These are phyloP conservation scores for Trichoderma erinaceum DNA, from an alignment of 495 filamentous ascomycete species.

Conservation along the genomic window DNA sequence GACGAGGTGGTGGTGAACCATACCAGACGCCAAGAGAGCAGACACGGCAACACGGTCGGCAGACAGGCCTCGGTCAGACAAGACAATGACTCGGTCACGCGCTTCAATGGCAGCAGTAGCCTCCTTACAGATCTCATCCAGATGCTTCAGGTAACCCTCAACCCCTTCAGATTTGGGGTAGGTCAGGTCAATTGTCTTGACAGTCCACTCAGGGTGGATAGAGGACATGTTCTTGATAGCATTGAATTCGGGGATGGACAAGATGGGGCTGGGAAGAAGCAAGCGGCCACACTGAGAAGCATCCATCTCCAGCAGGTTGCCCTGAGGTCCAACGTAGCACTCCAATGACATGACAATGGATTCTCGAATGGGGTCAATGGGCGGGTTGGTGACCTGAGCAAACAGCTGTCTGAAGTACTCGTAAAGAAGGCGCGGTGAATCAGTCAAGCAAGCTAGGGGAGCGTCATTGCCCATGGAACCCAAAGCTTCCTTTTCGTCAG, in stretches of 20 bases:
- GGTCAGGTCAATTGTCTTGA: constrained; percentile 92
- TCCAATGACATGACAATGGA: constrained; percentile 99
- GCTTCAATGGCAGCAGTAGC: constrained; percentile 79
- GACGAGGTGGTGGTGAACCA: constrained; percentile 96
- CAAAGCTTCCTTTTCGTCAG: constrained; percentile 97
- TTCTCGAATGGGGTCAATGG: constrained; percentile 97
- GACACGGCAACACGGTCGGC: constrained; percentile 83
- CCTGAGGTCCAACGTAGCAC: constrained; percentile 95
- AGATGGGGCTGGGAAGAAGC: constrained; percentile 81
- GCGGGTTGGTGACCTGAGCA: constrained; percentile 97
- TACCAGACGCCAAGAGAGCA: constrained; percentile 80
- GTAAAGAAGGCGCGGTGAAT: constrained; percentile 83
- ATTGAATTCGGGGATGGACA: constrained; percentile 91
- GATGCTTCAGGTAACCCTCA: constrained; percentile 77
- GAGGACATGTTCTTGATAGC: constrained; percentile 72
- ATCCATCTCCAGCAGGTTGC: constrained; percentile 95
- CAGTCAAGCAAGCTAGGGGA: constrained; percentile 84
- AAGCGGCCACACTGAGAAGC: constrained; percentile 81
- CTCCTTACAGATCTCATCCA: constrained; percentile 85
- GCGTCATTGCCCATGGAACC: constrained; percentile 99
- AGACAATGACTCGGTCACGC: constrained; percentile 78
- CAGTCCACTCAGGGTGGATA: constrained; percentile 76
- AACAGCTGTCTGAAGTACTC: constrained; percentile 99
- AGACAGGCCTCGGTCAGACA: constrained; percentile 86
- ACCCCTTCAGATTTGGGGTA: constrained; percentile 86